Conservation (phyloP, 352 stramenopile species). For the Pythium volutum region DNA sequence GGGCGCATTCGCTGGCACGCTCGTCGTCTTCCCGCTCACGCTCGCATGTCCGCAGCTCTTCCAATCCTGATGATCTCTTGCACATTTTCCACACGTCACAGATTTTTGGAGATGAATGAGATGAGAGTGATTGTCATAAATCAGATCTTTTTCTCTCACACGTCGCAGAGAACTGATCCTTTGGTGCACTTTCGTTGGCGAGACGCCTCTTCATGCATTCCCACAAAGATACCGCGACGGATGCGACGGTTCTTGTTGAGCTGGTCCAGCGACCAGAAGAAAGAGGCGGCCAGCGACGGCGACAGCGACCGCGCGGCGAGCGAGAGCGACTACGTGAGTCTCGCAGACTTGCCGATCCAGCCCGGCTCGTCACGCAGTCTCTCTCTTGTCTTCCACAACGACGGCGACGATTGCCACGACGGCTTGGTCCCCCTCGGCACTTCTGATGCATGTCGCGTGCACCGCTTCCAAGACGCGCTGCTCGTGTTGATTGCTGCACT, state of each 20-base stretch:
- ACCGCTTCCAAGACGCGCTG: constrained; percentile 15
- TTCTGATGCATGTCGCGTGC: neutral
- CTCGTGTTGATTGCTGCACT: neutral
- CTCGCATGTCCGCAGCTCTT: constrained; percentile 18
- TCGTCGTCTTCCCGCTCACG: constrained; percentile 59
- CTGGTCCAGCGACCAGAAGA: neutral
- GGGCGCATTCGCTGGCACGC: constrained; percentile 52
- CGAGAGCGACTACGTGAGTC: constrained; percentile 22
- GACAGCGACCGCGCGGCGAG: neutral
- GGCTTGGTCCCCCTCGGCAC: neutral
- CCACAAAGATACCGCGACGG: neutral
- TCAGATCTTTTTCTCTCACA: constrained; percentile 10
- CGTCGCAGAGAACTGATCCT: neutral
- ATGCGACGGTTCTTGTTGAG: neutral
- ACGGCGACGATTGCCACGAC: neutral
- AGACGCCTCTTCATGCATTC: neutral
- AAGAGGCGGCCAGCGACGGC: neutral
- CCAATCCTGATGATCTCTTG: constrained; percentile 3
- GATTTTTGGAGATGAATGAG: neutral
- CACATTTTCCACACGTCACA: constrained; percentile 9
- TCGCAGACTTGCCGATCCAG: constrained; percentile 4
- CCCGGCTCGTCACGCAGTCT: neutral
- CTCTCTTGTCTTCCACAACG: neutral
- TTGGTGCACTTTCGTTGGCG: neutral
- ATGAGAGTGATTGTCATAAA: neutral